Percentiles rank a stretch among this genome's conserved stretches.
These are phyloP conservation scores for Trypanosoma avium DNA, from an alignment of 208 protist genomes.

Conservation along the genomic window DNA sequence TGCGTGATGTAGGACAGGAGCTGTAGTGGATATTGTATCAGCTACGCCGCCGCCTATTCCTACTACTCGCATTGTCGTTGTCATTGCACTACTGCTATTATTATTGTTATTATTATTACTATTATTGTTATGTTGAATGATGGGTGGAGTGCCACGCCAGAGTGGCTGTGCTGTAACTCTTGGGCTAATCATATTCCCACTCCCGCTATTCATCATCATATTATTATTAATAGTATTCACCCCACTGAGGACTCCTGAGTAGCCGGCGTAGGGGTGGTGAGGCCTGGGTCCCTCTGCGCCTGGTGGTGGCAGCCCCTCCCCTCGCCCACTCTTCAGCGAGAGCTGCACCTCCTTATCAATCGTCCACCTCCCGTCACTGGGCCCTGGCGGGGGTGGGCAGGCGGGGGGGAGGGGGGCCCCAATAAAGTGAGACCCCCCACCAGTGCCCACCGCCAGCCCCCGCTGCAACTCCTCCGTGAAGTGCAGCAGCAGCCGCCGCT, in stretches of 20 bases:
- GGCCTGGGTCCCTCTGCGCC: conserved; percentile 20
- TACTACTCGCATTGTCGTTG: neutral
- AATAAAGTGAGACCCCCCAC: no score
- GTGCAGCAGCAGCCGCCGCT: conserved; percentile 24
- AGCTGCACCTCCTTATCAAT: conserved; percentile 85
- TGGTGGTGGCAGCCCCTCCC: conserved; percentile 26
- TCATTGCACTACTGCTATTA: neutral
- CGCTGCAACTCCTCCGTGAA: conserved; percentile 28
- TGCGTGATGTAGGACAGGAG: neutral
- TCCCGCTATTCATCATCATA: no score
- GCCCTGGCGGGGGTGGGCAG: no score
- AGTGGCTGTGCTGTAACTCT: conserved; percentile 3
- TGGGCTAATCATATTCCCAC: conserved; percentile 14
- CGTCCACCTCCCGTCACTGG: conserved; percentile 55
- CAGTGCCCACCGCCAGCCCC: neutral
- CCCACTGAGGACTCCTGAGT: conserved; percentile 7
- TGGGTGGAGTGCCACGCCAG: conserved; percentile 23
- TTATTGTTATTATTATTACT: conserved; percentile 3
- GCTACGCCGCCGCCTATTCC: no score
- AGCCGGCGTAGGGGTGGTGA: conserved; percentile 27
- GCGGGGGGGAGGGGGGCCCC: no score
- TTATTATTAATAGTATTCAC: no score
- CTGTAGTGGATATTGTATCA: no score
- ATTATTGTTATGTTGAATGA: neutral
- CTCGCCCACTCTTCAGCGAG: conserved; percentile 41